Percentiles rank a stretch among this genome's conserved stretches.
Evolutionary conservation across 163 green algal species (phyloP).

Genomic region (Scenedesmus sp.): DNA sequence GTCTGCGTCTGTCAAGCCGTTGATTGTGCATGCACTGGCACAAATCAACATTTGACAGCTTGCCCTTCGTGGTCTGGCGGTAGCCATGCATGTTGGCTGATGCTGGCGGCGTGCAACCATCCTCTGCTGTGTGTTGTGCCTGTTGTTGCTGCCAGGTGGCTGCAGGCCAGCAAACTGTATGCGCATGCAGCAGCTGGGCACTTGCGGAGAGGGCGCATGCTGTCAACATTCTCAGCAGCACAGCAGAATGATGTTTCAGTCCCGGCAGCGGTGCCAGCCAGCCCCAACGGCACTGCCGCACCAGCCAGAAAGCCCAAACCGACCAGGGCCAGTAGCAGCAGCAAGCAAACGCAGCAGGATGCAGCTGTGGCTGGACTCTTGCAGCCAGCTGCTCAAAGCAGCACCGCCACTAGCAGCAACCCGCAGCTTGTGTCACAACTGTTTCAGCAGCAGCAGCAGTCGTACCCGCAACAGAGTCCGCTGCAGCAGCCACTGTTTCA

Average conservation of each 20-base stretch:
- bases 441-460: neutral
- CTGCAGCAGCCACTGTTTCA: neutral
- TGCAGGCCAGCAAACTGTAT: neutral
- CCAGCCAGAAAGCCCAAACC: neutral
- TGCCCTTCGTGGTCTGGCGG: neutral
- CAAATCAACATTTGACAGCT: neutral
- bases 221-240: neutral
- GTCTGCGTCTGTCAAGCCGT: neutral
- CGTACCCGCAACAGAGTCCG: neutral
- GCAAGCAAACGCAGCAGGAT: neutral
- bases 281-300: neutral
- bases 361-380: neutral
- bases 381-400: neutral
- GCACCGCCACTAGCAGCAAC: conserved; percentile 21
- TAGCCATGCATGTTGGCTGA: neutral
- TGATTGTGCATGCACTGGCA: neutral
- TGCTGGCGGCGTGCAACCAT: neutral
- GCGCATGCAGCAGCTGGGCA: neutral
- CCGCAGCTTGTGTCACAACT: neutral
- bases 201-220: neutral
- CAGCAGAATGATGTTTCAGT: neutral
- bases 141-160: neutral
- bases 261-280: neutral
- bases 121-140: neutral
- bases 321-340: neutral